Evolutionary conservation across 495 filamentous ascomycete species (phyloP), one percentile per base, ranked within the genome.

Genomic region (Aspergillus coremiiformis): DNA sequence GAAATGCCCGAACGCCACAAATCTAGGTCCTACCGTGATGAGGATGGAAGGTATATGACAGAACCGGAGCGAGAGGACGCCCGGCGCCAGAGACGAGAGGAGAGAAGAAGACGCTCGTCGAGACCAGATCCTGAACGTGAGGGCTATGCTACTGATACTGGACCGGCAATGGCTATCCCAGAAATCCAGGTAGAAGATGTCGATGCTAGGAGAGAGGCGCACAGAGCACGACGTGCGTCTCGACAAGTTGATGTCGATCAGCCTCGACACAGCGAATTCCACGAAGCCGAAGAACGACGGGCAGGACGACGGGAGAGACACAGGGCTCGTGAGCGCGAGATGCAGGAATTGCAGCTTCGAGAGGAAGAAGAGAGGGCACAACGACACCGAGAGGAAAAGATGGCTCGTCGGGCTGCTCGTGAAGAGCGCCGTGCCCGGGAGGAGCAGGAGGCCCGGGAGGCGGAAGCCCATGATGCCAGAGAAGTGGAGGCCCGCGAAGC

Each of bases 181-280:
- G 68, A 70, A 9, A 66, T 68, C 63, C 67, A 85, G 70, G 55
- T 77, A 55, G 71, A 78, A 75, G 59, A 74, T 69, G 65, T 56
- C 63, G 73, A 78, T 63, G 58, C 66, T 69, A 60, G 76, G 65
- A 55, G 78, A 74, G 68, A 78, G 66, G 67, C 77, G 64, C 64
- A 74, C 9, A 65, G 68, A 22, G 64, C 69, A 4, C 69, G 67
- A 19, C 37, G 37, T 17, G 17, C 64, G 24, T 61, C 70, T 27
- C 64, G 69, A 48, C 63, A 72, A 23, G 67, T 62, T 3, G 63
- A 66, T 3, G 62, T 60, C 22, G 73, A 71, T 35, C 60, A 56
- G 48, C 52, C 55, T 10, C 69, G 64, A n/a, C 72, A 71, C 27
- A 55, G 35, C 14, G 72, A 71, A 33, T 49, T 60, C 22, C 65